Percentiles rank a stretch among this genome's conserved stretches.
These are phyloP conservation scores for Didymella sp. DNA, from an alignment of 2,329 filamentous ascomycete genomes.

Conservation along the genomic window DNA sequence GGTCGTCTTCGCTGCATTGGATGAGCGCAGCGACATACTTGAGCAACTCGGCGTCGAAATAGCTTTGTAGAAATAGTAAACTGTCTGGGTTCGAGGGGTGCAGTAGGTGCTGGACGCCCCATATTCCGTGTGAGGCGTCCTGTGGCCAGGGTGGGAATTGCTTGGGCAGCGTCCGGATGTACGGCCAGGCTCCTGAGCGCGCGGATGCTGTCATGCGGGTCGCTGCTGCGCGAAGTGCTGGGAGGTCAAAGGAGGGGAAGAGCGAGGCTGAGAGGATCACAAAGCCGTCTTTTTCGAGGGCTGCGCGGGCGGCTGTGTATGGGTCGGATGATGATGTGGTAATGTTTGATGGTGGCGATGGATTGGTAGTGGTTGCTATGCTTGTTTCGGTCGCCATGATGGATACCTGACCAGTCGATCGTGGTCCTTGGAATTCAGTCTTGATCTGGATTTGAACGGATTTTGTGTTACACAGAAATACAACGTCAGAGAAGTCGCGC, in stretches of 20 bases:
- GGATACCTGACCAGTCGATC: too few species aligned
- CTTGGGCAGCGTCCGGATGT: slow-evolving; percentile 83
- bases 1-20: slow-evolving; percentile 57
- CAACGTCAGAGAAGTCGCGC: background rate
- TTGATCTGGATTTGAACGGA: background rate
- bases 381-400: background rate
- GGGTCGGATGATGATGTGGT: slow-evolving; percentile 20
- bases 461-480: background rate
- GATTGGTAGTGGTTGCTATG: background rate
- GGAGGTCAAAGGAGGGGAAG: slow-evolving; percentile 57
- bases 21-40: slow-evolving; percentile 70
- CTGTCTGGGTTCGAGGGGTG: slow-evolving; percentile 72
- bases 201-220: slow-evolving; percentile 65
- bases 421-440: too few species aligned
- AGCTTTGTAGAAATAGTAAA: slow-evolving; percentile 68
- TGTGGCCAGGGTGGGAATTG: slow-evolving; percentile 87
- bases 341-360: background rate
- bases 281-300: slow-evolving; percentile 76
- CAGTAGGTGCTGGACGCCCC: slow-evolving; percentile 87
- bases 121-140: slow-evolving; percentile 71
- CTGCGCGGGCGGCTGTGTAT: slow-evolving; percentile 51
- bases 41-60: slow-evolving; percentile 74
- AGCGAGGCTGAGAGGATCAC: slow-evolving; percentile 74
- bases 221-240: slow-evolving; percentile 66
- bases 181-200: slow-evolving; percentile 76